Percentiles rank a stretch among this genome's conserved stretches.
phyloP scores from a whole-genome alignment of 768 basidiomycete species.

The Trametes cubensis region DNA sequence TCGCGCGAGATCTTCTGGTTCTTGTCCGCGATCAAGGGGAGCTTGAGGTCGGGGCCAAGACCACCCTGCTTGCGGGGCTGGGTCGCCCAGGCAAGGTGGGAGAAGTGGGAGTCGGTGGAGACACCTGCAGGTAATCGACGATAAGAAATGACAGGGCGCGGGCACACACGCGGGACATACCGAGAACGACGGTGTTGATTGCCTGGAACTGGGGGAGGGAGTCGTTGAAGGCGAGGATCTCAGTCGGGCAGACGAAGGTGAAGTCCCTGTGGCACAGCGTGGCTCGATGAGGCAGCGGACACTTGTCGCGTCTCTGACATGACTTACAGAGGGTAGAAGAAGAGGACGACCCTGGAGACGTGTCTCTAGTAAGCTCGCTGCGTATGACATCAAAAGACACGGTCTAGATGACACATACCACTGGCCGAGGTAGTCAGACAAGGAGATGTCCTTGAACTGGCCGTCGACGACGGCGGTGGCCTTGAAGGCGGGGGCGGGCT shows the following conservation, averaged over 20 bases:
- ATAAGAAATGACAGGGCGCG: neutral
- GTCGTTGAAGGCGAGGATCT: constrained; percentile 94
- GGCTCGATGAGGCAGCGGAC: neutral
- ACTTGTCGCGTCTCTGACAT: neutral
- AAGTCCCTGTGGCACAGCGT: constrained; percentile 61
- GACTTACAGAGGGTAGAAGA: constrained; percentile 91
- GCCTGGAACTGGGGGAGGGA: constrained; percentile 74
- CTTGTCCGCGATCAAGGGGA: constrained; percentile 81
- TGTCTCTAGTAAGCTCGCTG: constrained; percentile 6
- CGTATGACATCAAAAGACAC: constrained; percentile 1
- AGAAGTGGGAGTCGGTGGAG: constrained; percentile 89
- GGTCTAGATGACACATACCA: constrained; percentile 53
- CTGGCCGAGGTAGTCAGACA: constrained; percentile 75
- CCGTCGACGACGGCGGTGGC: constrained; percentile 77
- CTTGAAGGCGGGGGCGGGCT: constrained; percentile 81
- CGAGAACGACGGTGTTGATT: constrained; percentile 76
- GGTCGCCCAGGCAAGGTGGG: constrained; percentile 85
- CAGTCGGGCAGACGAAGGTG: constrained; percentile 92
- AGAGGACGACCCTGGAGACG: constrained; percentile 75
- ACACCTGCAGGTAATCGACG: constrained; percentile 47
- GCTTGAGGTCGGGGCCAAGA: constrained; percentile 83
- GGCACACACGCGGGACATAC: constrained; percentile 40
- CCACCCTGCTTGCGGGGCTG: constrained; percentile 85
- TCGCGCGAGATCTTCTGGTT: constrained; percentile 80
- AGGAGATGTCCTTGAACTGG: constrained; percentile 75